These are phyloP conservation scores for Pestalotiopsis sp. DNA, from an alignment of 2,329 filamentous ascomycete species.

Conservation along the genomic window DNA sequence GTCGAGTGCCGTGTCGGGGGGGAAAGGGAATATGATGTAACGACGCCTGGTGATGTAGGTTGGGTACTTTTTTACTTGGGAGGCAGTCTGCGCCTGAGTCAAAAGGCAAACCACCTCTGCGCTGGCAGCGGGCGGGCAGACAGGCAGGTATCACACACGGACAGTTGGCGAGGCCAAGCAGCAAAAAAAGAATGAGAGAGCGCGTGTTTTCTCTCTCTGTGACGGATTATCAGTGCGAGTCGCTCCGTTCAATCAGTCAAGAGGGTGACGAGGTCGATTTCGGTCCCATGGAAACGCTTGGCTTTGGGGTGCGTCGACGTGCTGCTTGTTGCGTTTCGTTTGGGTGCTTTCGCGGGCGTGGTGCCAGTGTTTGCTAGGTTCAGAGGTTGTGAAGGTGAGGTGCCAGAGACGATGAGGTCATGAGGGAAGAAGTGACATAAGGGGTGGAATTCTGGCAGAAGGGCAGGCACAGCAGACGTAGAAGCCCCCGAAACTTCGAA, in stretches of 20 bases:
- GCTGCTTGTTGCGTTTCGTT: neutral
- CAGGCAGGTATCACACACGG: constrained; percentile 12
- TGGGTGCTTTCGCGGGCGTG: neutral
- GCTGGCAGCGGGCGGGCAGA: constrained; percentile 2
- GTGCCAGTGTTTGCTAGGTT: constrained; percentile 19
- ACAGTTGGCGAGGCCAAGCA: neutral
- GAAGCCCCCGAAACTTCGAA: constrained; percentile 33
- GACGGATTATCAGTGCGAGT: neutral
- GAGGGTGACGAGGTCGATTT: neutral
- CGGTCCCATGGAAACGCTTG: neutral
- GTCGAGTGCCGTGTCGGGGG: constrained; percentile 22
- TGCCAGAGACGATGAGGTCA: constrained; percentile 37
- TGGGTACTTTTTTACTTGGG: constrained; percentile 21
- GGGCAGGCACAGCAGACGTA: constrained; percentile 38
- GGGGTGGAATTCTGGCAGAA: constrained; percentile 36
- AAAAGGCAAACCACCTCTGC: constrained; percentile 34
- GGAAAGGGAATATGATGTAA: constrained; percentile 37
- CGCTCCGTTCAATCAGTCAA: neutral
- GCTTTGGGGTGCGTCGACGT: neutral
- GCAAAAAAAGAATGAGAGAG: neutral
- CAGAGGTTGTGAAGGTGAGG: constrained; percentile 27
- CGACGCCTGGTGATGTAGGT: constrained; percentile 11
- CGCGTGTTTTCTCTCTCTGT: neutral
- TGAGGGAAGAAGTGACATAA: constrained; percentile 42
- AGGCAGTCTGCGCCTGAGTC: constrained; percentile 31